Percentiles rank a stretch among this genome's conserved stretches.
Conservation (phyloP, 345 rosid species). For the Conringia planisiliqua region DNA sequence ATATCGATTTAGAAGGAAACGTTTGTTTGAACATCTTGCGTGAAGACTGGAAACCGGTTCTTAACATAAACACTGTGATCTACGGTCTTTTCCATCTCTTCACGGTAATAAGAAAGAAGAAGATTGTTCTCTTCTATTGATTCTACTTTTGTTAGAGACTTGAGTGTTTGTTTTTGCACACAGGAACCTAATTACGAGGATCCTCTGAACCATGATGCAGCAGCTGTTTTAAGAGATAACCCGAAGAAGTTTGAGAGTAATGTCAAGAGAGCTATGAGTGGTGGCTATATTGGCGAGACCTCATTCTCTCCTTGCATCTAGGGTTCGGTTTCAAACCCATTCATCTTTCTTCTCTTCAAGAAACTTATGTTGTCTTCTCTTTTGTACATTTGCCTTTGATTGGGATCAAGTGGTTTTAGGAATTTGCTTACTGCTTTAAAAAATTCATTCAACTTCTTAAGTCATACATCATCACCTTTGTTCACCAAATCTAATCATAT, state of each 20-base stretch:
- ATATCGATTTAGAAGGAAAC: conserved; percentile 94
- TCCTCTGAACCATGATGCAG: conserved; percentile 94
- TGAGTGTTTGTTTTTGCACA: neutral
- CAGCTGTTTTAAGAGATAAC: conserved; percentile 80
- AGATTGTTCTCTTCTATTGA: neutral
- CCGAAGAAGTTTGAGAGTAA: conserved; percentile 63
- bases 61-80: conserved; percentile 82
- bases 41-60: conserved; percentile 99
- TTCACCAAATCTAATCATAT: too few species aligned
- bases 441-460: too few species aligned
- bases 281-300: conserved; percentile 71
- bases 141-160: neutral
- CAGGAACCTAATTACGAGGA: conserved; percentile 94
- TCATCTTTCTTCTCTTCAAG: neutral
- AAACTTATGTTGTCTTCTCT: neutral
- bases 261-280: conserved; percentile 70
- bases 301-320: conserved; percentile 65
- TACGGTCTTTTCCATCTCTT: conserved; percentile 92
- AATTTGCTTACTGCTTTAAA: too few species aligned
- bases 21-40: conserved; percentile 91
- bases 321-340: neutral
- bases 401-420: too few species aligned
- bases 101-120: conserved; percentile 54
- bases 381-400: conserved; percentile 15
- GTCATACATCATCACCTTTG: too few species aligned